These are phyloP conservation scores for Escallonia rubra DNA, from an alignment of 129 eudicot species.

Conservation along the genomic window DNA sequence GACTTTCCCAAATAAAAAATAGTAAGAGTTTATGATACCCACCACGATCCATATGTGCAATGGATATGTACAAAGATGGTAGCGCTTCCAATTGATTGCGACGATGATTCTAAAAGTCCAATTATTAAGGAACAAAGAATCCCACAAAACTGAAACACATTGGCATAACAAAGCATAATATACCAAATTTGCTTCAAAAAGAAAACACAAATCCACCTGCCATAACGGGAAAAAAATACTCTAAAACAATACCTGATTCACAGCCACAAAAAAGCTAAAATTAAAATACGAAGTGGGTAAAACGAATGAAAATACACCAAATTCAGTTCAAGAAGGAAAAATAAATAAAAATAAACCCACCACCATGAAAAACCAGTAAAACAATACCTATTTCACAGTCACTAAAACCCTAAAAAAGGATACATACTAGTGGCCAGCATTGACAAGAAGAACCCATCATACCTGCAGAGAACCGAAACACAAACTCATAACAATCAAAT, in stretches of 20 bases:
- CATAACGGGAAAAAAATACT: background rate
- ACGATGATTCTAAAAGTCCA: conserved; percentile 55
- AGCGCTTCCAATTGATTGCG: conserved; percentile 76
- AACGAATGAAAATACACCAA: background rate
- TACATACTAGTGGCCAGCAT: conserved; percentile 97
- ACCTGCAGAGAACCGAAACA: conserved; percentile 53
- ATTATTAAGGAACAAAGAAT: conserved; percentile 38
- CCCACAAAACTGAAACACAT: background rate
- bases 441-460: conserved; percentile 93
- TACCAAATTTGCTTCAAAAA: background rate
- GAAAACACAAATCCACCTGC: background rate
- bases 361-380: background rate
- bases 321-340: background rate
- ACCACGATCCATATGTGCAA: conserved; percentile 95
- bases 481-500: conserved; percentile 2
- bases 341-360: background rate
- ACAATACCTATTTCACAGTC: background rate
- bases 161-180: no score
- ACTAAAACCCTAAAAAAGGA: conserved; percentile 38
- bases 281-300: background rate
- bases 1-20: background rate
- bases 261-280: background rate
- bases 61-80: conserved; percentile 65
- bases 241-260: background rate
- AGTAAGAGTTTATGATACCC: conserved; percentile 6